Conservation (phyloP, 345 rosid genomes). For the Eucalyptus erythrocorys region DNA sequence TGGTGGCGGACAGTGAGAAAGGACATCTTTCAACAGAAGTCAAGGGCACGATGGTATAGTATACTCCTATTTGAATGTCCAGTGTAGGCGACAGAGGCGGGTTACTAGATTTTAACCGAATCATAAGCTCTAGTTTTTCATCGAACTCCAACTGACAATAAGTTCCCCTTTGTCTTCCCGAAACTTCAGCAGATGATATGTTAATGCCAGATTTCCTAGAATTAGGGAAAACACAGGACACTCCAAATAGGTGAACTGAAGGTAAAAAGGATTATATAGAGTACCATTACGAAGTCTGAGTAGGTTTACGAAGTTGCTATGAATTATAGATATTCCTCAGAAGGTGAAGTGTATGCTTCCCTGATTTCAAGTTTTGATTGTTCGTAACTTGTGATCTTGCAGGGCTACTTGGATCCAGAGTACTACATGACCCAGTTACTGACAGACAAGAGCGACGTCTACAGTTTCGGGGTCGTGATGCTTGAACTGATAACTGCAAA, state of each 20-base stretch:
- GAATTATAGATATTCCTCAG: not conserved
- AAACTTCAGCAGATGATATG: not conserved
- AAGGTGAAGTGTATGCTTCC: not conserved
- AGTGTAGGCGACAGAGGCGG: not conserved
- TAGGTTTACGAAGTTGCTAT: not conserved
- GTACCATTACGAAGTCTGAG: not conserved
- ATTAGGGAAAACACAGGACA: not conserved
- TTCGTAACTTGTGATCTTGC: not conserved
- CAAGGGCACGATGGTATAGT: conserved; percentile 12
- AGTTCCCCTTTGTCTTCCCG: not conserved
- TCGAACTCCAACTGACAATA: not conserved
- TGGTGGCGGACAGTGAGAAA: not conserved
- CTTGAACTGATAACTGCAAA: conserved; percentile 12
- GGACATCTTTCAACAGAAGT: conserved; percentile 11
- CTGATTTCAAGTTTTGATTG: not conserved
- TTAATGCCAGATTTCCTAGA: not conserved
- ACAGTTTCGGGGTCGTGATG: conserved; percentile 19
- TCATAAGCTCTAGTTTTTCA: not conserved
- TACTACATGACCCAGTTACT: conserved; percentile 10
- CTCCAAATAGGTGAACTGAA: not conserved
- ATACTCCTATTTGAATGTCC: not conserved
- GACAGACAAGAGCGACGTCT: conserved; percentile 15
- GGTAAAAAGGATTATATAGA: not conserved
- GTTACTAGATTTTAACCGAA: not conserved
- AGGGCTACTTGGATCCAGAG: conserved; percentile 23